Evolutionary conservation across 2,329 filamentous ascomycete species (phyloP), one percentile per base, ranked within the genome.

Genomic region (Arthrobotrys pseudoclavata): DNA sequence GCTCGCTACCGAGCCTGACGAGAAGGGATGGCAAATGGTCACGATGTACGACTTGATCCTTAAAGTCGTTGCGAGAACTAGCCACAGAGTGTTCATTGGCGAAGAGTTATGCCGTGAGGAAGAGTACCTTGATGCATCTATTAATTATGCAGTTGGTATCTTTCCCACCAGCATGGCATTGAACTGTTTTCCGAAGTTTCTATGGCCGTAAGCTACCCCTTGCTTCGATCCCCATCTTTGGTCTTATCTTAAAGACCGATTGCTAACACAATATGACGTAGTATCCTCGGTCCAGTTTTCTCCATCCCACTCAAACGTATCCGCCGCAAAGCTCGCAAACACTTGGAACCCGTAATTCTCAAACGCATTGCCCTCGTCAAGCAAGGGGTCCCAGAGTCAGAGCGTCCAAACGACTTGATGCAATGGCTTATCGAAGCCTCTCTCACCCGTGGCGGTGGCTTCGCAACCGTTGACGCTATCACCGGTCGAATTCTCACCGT

Each of bases 1-100:
- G 20, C 47, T 79, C 18, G 63, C 69, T 1, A n/a, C 50, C 12
- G 37, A 68, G 42, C 62, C 69, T 31, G 75, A 74, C 20, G 69
- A 66, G 84, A 66, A 62, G 83, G 42, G 79, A 62, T 81, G 84
- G 83, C 13, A 83, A 82, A 81, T 82, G 0, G 81, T 86, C 50
- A 83, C 83, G n/a, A 83, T 86, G 34, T 83, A 85, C 81, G 74
- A 82, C 9, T 83, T 82, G 7, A 80, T 87, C 4, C 82, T 86
- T 1, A 84, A 85, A 18, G 84, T 87, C 45, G 84, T 88, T 0
- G 85, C 85, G 60, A 84, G 84, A 74, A 83, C 85, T 0, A 86
- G 85, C 0, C 86, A 86, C 2, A 83, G 85, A 10, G 81, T 87
- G 29, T 87, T 87, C 63, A 83, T 87, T 29, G 86, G 86, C 4